Evolutionary conservation across 2,329 filamentous ascomycete genomes (phyloP).

Genomic region (Ophiostoma pallidulum): DNA sequence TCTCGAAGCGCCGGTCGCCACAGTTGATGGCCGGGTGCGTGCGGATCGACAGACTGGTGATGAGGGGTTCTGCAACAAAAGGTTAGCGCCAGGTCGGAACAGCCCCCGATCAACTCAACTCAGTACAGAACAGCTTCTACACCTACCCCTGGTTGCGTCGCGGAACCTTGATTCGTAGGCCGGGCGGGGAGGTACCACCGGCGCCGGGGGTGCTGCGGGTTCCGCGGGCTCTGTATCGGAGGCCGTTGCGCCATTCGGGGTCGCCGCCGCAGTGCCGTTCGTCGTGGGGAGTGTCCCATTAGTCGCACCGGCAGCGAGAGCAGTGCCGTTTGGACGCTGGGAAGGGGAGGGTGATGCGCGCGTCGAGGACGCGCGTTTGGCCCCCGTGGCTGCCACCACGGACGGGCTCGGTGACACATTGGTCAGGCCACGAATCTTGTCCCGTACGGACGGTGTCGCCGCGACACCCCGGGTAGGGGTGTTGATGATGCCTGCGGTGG

Average conservation of each 20-base stretch:
- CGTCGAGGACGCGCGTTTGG: slow-evolving; percentile 29
- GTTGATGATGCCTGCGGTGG: slow-evolving; percentile 26
- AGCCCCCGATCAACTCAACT: too few relatives aligned
- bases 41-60: slow-evolving; percentile 55
- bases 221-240: slow-evolving; percentile 3
- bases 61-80: slow-evolving; percentile 50
- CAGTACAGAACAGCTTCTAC: background rate
- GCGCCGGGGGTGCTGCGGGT: slow-evolving; percentile 16
- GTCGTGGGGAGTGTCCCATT: too few relatives aligned
- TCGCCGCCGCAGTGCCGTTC: slow-evolving; percentile 21
- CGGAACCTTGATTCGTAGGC: slow-evolving; percentile 28
- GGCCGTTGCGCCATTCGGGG: background rate
- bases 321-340: slow-evolving; percentile 22
- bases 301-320: background rate
- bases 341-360: slow-evolving; percentile 23
- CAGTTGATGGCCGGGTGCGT: slow-evolving; percentile 57
- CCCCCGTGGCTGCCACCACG: slow-evolving; percentile 16
- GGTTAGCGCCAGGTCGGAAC: too few relatives aligned
- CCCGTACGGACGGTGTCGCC: slow-evolving; percentile 22
- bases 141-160: slow-evolving; percentile 34
- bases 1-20: slow-evolving; percentile 50
- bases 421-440: slow-evolving; percentile 33
- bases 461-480: slow-evolving; percentile 1
- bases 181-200: slow-evolving; percentile 27
- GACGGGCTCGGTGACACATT: slow-evolving; percentile 40